Evolutionary conservation across 2,329 filamentous ascomycete genomes (phyloP).

Genomic region (Talaromyces atroroseus): DNA sequence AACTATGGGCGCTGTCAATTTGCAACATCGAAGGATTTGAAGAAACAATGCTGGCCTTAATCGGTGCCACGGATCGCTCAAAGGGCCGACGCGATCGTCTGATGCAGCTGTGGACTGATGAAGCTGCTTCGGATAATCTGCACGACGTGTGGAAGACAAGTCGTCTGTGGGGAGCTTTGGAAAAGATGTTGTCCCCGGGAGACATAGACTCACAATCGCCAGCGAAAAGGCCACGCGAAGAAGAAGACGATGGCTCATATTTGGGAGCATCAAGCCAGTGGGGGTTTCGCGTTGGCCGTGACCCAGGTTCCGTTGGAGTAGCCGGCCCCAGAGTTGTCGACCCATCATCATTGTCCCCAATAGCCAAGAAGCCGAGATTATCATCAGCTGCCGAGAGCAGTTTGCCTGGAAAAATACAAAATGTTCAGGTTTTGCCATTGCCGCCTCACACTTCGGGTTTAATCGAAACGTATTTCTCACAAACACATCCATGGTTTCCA

Average conservation of each 20-base stretch:
- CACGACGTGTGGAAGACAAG: conserved; percentile 43
- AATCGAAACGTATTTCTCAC: conserved; percentile 54
- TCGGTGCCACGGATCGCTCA: conserved; percentile 32
- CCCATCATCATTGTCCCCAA: conserved; percentile 20
- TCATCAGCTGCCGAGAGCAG: conserved; percentile 15
- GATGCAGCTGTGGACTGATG: conserved; percentile 37
- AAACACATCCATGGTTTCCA: conserved; percentile 56
- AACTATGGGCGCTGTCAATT: conserved; percentile 41
- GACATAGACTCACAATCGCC: conserved; percentile 20
- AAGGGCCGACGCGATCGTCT: conserved; percentile 27
- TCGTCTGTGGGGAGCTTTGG: conserved; percentile 33
- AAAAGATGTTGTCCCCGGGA: conserved; percentile 36
- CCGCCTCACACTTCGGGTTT: conserved; percentile 49
- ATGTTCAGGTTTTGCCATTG: conserved; percentile 28
- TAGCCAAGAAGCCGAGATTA: conserved; percentile 25
- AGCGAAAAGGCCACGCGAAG: conserved; percentile 32
- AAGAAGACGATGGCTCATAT: conserved; percentile 19
- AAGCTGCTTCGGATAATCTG: conserved; percentile 36
- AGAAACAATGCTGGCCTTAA: conserved; percentile 34
- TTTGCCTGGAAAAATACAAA: neutral
- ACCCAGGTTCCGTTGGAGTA: conserved; percentile 21
- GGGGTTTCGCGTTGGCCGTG: conserved; percentile 28
- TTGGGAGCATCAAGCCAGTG: conserved; percentile 20
- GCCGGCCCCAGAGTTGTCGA: conserved; percentile 29
- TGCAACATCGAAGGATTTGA: conserved; percentile 43